Conservation (phyloP, 371 early-diverging fungal genomes). For the Actinomortierella ambigua region DNA sequence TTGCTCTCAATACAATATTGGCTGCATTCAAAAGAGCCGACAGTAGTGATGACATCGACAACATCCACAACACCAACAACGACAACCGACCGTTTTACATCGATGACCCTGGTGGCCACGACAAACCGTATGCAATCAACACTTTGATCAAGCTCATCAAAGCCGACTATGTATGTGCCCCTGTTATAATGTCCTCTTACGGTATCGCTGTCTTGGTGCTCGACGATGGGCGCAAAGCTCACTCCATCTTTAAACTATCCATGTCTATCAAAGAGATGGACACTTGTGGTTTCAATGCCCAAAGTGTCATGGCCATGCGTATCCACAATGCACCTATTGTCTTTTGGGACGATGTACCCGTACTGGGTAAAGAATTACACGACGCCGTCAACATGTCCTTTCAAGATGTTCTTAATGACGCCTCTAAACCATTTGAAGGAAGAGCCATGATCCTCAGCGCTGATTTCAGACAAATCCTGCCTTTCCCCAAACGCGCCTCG, state of each 20-base stretch:
- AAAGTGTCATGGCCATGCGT: conserved; percentile 7
- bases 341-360: conserved; percentile 48
- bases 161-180: not conserved
- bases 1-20: too few species aligned
- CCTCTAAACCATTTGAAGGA: conserved; percentile 33
- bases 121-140: conserved; percentile 19
- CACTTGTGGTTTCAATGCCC: conserved; percentile 13
- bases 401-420: conserved; percentile 19
- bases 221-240: conserved; percentile 36
- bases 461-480: conserved; percentile 31
- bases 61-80: not conserved
- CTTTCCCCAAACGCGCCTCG: conserved; percentile 15
- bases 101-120: conserved; percentile 27
- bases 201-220: conserved; percentile 45
- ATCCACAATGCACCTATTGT: conserved; percentile 19
- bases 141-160: conserved; percentile 5
- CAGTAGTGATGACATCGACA: too few species aligned
- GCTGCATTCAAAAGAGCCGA: too few species aligned
- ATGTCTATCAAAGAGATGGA: conserved; percentile 11
- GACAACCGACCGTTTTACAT: conserved; percentile 7
- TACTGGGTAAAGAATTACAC: conserved; percentile 19
- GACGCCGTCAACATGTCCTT: conserved; percentile 37
- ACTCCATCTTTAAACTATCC: conserved; percentile 35
- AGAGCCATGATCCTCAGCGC: conserved; percentile 29
- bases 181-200: conserved; percentile 25